Base-by-base conservation (phyloP, 164 flowering plant genomes). In the Vitis amurensis region DNA sequence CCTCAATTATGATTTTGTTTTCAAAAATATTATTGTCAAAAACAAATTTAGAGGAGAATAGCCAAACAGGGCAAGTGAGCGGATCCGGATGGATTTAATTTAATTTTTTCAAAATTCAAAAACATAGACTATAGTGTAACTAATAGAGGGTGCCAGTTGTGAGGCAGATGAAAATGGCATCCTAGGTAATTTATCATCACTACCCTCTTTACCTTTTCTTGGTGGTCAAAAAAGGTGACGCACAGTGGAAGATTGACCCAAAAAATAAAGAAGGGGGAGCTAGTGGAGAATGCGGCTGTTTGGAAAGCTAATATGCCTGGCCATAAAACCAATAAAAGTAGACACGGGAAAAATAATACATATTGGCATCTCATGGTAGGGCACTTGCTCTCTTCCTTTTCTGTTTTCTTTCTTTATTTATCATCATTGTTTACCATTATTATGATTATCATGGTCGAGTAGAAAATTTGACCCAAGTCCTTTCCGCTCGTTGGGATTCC, bases 191-290 rank as follows among this genome's bases (percentile, higher is more conserved):
- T 50, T 66, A n/a, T 17, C 57, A 44, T 9, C 50, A 52, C 11
- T 29, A 30, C 16, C 27, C 9, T 48, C 19, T 50, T n/a, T 11
- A 4, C 16, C 29, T 47, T 15, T 60, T 69, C 48, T 60, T 16
- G 57, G 27, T 60, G 44, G 65, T 68, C 64, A 69, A 60, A 50
- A 60, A 15, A n/a, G 50, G 56, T 49, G 8, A 8, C 27, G 51
- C 47, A 51, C 50, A 29, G 8, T 30, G 14, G 27, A 55, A 16
- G 63, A 59, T 69, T 69, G 71, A 69, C 71, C 71, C 50, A 19
- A 12, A 56, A 29, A 60, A 50, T 19, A 29, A 59, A 59, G 13
- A 13, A 60, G 27, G 50, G 57, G 47, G 49, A 61, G 16, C 55
- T 12, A 53, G 59, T 55, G 70, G 62, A 37, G 61, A 62, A 56